Evolutionary conservation across 345 rosid species (phyloP).

Genomic region (Nasturtium officinale): DNA sequence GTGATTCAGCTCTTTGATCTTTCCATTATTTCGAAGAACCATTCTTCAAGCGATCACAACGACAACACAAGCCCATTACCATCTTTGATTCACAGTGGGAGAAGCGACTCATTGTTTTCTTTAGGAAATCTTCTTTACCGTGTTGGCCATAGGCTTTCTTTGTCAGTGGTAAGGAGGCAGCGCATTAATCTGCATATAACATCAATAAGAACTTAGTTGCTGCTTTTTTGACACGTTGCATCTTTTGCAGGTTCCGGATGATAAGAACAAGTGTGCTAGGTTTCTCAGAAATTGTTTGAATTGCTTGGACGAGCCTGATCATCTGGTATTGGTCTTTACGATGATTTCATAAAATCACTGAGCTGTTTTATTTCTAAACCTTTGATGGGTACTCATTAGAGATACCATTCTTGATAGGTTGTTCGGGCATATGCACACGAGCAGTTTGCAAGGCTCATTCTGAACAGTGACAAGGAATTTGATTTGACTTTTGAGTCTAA

Average conservation of each 20-base stretch:
- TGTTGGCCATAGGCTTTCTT: conserved; percentile 86
- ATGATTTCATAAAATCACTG: neutral
- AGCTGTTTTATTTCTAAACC: conserved; percentile 6
- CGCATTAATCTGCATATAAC: conserved; percentile 5
- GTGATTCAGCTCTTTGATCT: conserved; percentile 93
- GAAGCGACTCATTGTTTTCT: conserved; percentile 76
- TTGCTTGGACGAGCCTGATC: conserved; percentile 81
- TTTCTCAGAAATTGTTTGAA: conserved; percentile 83
- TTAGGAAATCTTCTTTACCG: conserved; percentile 91
- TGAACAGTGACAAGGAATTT: conserved; percentile 64
- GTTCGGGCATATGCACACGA: conserved; percentile 96
- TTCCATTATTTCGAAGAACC: conserved; percentile 75
- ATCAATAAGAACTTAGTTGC: conserved; percentile 5
- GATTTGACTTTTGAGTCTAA: conserved; percentile 63
- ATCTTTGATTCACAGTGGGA: conserved; percentile 59
- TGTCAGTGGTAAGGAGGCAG: conserved; percentile 65
- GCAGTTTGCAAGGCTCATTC: conserved; percentile 89
- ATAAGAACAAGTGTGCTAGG: conserved; percentile 75
- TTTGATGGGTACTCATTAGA: conserved; percentile 27
- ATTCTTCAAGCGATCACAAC: conserved; percentile 53
- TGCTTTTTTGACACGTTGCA: conserved; percentile 23
- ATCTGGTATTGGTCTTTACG: conserved; percentile 57
- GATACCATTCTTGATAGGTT: conserved; percentile 54
- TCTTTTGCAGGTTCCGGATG: conserved; percentile 62
- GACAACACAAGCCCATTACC: conserved; percentile 63